Evolutionary conservation across 2,329 filamentous ascomycete genomes (phyloP).

Genomic region (Xylaria sp.): DNA sequence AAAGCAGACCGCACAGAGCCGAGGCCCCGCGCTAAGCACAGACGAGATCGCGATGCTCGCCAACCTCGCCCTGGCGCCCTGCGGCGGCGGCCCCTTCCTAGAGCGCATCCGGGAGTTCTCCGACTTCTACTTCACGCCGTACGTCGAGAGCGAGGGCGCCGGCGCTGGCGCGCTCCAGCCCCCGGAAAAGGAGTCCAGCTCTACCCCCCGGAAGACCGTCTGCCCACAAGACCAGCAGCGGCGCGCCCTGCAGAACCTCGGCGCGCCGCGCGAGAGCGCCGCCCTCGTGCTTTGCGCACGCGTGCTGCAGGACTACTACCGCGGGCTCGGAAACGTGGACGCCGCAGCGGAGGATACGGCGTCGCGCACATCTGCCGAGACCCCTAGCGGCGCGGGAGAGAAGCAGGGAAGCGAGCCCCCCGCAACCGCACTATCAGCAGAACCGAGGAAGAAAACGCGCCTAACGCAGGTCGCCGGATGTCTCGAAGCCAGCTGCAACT

Average conservation of each 20-base stretch:
- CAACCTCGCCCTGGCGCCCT: conserved; percentile 4
- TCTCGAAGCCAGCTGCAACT: neutral
- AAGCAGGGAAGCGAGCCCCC: neutral
- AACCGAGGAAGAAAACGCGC: neutral
- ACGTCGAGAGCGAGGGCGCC: neutral
- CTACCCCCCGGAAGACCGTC: neutral
- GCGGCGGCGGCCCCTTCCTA: conserved; percentile 5
- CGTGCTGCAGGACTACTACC: conserved; percentile 20
- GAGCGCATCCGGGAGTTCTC: conserved; percentile 22
- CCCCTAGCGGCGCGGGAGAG: neutral
- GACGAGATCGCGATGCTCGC: conserved; percentile 6
- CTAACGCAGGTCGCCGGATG: conserved; percentile 9
- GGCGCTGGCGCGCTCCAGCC: no score
- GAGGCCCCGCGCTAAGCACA: no score
- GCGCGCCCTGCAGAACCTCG: neutral
- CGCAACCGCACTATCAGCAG: neutral
- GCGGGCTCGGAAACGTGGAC: conserved; percentile 4
- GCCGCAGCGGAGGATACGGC: neutral
- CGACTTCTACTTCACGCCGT: conserved; percentile 17
- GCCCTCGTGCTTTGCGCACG: conserved; percentile 21
- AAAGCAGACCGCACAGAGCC: neutral
- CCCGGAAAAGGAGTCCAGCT: no score
- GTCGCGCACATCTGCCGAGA: no score
- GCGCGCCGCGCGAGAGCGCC: conserved; percentile 11
- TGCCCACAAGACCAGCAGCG: conserved; percentile 8